phyloP scores from a whole-genome alignment of 2,329 filamentous ascomycete genomes.

The Thermoascus crustaceus region DNA sequence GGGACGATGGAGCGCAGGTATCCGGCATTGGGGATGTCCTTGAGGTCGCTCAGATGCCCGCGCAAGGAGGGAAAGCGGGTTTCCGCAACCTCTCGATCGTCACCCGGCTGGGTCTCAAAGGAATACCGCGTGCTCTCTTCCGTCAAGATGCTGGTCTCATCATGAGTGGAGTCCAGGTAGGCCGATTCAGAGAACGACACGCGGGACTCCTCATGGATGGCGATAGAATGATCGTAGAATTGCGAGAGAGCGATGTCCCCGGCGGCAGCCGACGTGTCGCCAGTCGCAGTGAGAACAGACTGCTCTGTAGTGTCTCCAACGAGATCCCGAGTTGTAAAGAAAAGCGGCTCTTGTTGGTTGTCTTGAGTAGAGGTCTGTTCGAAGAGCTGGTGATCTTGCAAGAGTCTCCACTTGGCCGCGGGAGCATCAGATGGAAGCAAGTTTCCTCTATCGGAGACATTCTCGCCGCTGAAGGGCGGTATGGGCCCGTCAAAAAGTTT shows the following conservation, averaged over 20 bases:
- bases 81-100: background rate
- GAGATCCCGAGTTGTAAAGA: conserved; percentile 25
- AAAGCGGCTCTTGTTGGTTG: conserved; percentile 13
- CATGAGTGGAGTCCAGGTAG: conserved; percentile 14
- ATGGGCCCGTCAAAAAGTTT: conserved; percentile 44
- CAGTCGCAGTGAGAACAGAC: conserved; percentile 9
- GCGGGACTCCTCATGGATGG: conserved; percentile 52
- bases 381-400: conserved; percentile 13
- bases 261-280: conserved; percentile 6
- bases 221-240: conserved; percentile 73
- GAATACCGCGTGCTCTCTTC: conserved; percentile 15
- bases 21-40: conserved; percentile 59
- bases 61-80: conserved; percentile 24
- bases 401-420: conserved; percentile 22
- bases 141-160: conserved; percentile 18
- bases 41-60: conserved; percentile 54
- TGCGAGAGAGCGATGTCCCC: conserved; percentile 43
- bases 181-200: conserved; percentile 15
- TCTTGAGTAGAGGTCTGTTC: conserved; percentile 4
- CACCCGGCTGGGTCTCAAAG: conserved; percentile 7
- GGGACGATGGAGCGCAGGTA: conserved; percentile 62
- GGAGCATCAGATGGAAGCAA: conserved; percentile 8
- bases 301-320: background rate
- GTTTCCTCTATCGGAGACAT: conserved; percentile 6
- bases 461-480: conserved; percentile 19